These are phyloP conservation scores for Hypoxylon crocopeplum DNA, from an alignment of 495 filamentous ascomycete genomes.

Conservation along the genomic window DNA sequence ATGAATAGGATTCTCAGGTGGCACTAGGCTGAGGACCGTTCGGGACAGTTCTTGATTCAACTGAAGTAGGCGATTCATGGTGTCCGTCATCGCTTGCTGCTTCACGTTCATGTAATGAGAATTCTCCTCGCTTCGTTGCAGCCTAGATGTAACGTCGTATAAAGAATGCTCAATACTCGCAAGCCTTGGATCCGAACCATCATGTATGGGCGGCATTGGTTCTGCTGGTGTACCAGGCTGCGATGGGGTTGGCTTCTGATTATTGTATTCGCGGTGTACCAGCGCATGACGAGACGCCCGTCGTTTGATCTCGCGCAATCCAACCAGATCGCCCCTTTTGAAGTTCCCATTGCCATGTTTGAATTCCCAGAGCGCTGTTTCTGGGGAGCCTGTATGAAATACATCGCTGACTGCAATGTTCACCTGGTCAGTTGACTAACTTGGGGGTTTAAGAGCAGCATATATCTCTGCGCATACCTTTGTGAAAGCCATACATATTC, in stretches of 20 bases:
- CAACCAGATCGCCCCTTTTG: constrained; percentile 90
- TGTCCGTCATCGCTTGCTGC: constrained; percentile 83
- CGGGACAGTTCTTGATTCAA: constrained; percentile 79
- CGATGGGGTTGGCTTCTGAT: constrained; percentile 74
- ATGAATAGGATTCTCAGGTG: constrained; percentile 66
- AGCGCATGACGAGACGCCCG: constrained; percentile 94
- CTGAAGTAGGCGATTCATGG: constrained; percentile 70
- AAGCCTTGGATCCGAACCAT: constrained; percentile 79
- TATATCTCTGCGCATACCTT: constrained; percentile 67
- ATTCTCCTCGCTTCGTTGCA: constrained; percentile 84
- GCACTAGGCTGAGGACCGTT: constrained; percentile 71
- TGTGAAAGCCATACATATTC: constrained; percentile 99
- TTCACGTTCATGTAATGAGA: constrained; percentile 78
- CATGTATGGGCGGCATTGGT: constrained; percentile 67
- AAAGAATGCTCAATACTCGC: constrained; percentile 79
- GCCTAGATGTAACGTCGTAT: constrained; percentile 77
- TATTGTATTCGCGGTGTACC: constrained; percentile 94
- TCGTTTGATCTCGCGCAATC: constrained; percentile 93
- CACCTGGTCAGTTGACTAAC: constrained; percentile 11
- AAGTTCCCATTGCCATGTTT: constrained; percentile 99
- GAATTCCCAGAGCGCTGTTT: constrained; percentile 97
- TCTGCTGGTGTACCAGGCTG: constrained; percentile 87
- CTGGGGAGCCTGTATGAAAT: constrained; percentile 95
- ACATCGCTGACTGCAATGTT: constrained; percentile 85
- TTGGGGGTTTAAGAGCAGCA: constrained; percentile 4